These are phyloP conservation scores for Sutorius eximius DNA, from an alignment of 1,284 basidiomycete species.

Conservation along the genomic window DNA sequence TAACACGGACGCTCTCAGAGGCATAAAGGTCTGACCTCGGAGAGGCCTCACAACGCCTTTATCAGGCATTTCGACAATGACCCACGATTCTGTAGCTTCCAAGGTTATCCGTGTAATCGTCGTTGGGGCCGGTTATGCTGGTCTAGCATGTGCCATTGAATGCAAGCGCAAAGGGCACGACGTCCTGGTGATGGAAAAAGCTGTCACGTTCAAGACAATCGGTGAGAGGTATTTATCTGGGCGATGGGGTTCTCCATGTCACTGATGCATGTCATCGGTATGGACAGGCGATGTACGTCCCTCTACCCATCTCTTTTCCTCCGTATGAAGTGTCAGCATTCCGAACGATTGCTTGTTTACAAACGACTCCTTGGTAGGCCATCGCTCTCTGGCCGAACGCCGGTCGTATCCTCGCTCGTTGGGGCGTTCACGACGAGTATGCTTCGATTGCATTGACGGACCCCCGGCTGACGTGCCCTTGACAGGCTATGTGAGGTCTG, in stretches of 20 bases:
- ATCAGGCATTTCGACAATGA: background rate
- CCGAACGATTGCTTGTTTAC: background rate
- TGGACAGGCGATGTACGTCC: constrained; percentile 12
- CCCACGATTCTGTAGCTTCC: background rate
- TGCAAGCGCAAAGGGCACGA: constrained; percentile 30
- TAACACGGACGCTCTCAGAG: background rate
- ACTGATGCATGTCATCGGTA: background rate
- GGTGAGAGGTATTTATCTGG: constrained; percentile 11
- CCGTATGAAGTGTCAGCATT: background rate
- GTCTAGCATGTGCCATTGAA: constrained; percentile 34
- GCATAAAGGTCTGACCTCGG: background rate
- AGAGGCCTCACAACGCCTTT: no score
- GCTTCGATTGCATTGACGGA: background rate
- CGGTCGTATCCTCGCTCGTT: constrained; percentile 23
- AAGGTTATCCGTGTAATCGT: constrained; percentile 19
- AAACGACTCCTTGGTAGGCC: background rate
- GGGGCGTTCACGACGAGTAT: constrained; percentile 28
- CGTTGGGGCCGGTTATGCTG: constrained; percentile 34
- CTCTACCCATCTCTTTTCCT: background rate
- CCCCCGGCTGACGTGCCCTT: background rate
- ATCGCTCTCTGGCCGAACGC: constrained; percentile 18
- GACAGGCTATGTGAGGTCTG: constrained; percentile 26
- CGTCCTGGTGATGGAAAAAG: constrained; percentile 30
- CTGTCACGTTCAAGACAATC: constrained; percentile 8
- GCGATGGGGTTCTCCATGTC: background rate